Percentiles rank a stretch among this genome's conserved stretches.
phyloP scores from a whole-genome alignment of 805 yeast species.

The Saturnispora gosingensis region DNA sequence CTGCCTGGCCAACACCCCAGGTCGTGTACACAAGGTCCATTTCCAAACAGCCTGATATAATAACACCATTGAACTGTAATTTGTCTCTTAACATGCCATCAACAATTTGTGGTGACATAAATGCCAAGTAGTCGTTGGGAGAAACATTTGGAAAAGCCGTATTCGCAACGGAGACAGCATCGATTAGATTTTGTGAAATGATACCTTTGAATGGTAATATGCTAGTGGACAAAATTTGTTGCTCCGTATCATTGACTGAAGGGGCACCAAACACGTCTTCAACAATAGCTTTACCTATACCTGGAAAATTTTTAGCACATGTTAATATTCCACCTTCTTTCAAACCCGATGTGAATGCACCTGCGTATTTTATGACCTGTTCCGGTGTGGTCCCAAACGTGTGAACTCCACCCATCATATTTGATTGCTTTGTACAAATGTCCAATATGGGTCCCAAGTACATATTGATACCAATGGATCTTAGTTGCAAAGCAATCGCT shows the following conservation, averaged over 20 bases:
- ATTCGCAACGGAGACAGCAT: slow-evolving; percentile 52
- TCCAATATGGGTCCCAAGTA: slow-evolving; percentile 56
- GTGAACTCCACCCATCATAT: slow-evolving; percentile 50
- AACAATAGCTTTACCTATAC: slow-evolving; percentile 52
- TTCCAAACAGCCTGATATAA: slow-evolving; percentile 51
- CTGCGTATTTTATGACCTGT: slow-evolving; percentile 46
- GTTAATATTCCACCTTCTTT: slow-evolving; percentile 44
- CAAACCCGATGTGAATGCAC: slow-evolving; percentile 44
- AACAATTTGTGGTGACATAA: slow-evolving; percentile 45
- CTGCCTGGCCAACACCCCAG: slow-evolving; percentile 62
- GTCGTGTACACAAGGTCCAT: slow-evolving; percentile 54
- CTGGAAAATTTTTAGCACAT: slow-evolving; percentile 60
- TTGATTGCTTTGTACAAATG: slow-evolving; percentile 46
- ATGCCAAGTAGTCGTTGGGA: slow-evolving; percentile 55
- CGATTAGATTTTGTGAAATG: slow-evolving; percentile 36
- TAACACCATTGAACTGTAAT: slow-evolving; percentile 46
- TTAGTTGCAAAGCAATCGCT: slow-evolving; percentile 46
- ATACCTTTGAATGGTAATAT: slow-evolving; percentile 42
- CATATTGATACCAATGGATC: slow-evolving; percentile 46
- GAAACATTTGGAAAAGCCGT: slow-evolving; percentile 55
- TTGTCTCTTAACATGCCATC: slow-evolving; percentile 42
- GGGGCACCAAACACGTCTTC: slow-evolving; percentile 50
- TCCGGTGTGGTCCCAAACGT: slow-evolving; percentile 54
- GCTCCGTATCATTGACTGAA: slow-evolving; percentile 46
- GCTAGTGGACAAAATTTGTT: slow-evolving; percentile 41